phyloP scores from a whole-genome alignment of 2,329 filamentous ascomycete genomes.

The Hymenoscyphus infarciens region DNA sequence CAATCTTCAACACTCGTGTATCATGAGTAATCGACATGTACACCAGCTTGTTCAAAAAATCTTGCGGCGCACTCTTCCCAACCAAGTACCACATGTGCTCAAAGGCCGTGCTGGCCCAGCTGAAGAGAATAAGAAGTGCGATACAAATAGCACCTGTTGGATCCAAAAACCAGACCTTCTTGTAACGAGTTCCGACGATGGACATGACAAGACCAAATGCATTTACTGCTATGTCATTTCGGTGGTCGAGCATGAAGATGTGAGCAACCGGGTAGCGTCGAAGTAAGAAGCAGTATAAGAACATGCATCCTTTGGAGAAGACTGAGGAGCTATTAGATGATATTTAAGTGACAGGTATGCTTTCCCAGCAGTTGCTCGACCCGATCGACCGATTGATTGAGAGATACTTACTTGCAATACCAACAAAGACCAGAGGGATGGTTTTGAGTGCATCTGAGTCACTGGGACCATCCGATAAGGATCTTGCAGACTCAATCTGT shows the following conservation, averaged over 20 bases:
- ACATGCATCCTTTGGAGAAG: slow-evolving; percentile 49
- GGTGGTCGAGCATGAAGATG: slow-evolving; percentile 45
- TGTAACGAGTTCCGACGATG: slow-evolving; percentile 65
- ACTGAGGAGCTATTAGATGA: slow-evolving; percentile 34
- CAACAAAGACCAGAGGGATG: slow-evolving; percentile 54
- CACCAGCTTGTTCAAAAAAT: slow-evolving; percentile 79
- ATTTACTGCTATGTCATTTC: slow-evolving; percentile 84
- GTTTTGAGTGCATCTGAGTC: slow-evolving; percentile 46
- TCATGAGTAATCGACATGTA: slow-evolving; percentile 95
- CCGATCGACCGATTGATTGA: background rate
- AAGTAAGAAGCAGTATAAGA: slow-evolving; percentile 52
- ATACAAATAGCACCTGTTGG: slow-evolving; percentile 73
- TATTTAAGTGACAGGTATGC: background rate
- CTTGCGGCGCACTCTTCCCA: slow-evolving; percentile 74
- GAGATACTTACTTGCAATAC: slow-evolving; percentile 46
- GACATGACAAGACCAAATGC: slow-evolving; percentile 85
- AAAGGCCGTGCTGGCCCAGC: slow-evolving; percentile 70
- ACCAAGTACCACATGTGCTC: slow-evolving; percentile 79
- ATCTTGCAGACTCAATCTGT: slow-evolving; percentile 53
- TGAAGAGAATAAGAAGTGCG: slow-evolving; percentile 74
- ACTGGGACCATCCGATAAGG: slow-evolving; percentile 43
- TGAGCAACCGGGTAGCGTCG: slow-evolving; percentile 52
- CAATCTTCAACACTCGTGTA: slow-evolving; percentile 79
- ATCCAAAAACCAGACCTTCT: slow-evolving; percentile 74
- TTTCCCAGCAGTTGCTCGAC: background rate